Conservation (phyloP, 1,139 yeast genomes). For the Lodderomyces metapsilosis region DNA sequence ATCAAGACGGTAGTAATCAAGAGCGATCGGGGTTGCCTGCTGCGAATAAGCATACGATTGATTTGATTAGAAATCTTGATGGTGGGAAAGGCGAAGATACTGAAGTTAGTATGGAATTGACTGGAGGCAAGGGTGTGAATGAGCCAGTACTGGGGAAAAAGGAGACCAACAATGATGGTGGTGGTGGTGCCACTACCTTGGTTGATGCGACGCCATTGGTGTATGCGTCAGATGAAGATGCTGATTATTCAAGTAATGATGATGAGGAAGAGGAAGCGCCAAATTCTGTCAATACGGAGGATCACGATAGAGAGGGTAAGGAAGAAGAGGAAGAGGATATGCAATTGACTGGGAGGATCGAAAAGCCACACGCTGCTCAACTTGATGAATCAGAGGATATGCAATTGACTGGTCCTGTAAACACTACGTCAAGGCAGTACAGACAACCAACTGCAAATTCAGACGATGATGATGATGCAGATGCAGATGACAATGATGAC, state of each 20-base stretch:
- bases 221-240: constrained; percentile 1
- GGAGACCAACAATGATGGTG: background rate
- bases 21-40: too few relatives aligned
- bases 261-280: background rate
- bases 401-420: constrained; percentile 17
- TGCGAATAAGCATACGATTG: background rate
- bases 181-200: too few relatives aligned
- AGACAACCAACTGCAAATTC: background rate
- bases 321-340: constrained; percentile 6
- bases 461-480: constrained; percentile 11
- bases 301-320: background rate
- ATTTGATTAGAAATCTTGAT: background rate
- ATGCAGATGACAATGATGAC: too few relatives aligned
- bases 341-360: background rate
- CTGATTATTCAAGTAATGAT: constrained; percentile 2
- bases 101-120: constrained; percentile 1
- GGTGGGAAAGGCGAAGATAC: background rate
- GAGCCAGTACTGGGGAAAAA: too few relatives aligned
- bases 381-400: constrained; percentile 7
- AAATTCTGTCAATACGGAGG: background rate
- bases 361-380: background rate
- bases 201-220: background rate
- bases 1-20: background rate
- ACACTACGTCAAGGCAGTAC: background rate
- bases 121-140: background rate